Conservation (phyloP, 306 rosid genomes). For the Cicer judaicum region DNA sequence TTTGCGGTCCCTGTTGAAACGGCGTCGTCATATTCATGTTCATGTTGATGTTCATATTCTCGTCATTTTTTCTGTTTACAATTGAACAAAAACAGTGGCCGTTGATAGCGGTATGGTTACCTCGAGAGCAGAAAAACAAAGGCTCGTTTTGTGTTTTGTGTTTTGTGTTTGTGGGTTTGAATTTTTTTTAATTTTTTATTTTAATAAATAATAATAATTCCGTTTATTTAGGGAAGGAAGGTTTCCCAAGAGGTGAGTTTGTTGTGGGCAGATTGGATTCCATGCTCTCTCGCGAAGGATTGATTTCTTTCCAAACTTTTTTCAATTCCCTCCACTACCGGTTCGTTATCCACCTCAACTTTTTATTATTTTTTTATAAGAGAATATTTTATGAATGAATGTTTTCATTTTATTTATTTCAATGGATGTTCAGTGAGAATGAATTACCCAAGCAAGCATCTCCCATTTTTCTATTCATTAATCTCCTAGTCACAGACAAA, state of each 20-base stretch:
- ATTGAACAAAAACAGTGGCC: conserved; percentile 34
- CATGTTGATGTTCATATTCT: conserved; percentile 28
- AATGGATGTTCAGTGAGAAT: conserved; percentile 25
- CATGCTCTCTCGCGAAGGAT: conserved; percentile 74
- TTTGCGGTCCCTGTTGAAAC: conserved; percentile 49
- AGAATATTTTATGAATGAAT: neutral
- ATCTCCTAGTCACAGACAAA: conserved; percentile 29
- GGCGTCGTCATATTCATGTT: conserved; percentile 59
- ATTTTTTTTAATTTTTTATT: conserved; percentile 1
- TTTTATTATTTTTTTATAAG: neutral
- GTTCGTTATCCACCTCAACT: conserved; percentile 54
- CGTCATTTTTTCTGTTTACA: conserved; percentile 44
- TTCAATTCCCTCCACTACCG: conserved; percentile 43
- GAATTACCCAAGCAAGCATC: conserved; percentile 39
- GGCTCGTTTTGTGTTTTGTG: conserved; percentile 31
- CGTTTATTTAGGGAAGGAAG: conserved; percentile 6
- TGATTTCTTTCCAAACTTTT: conserved; percentile 53
- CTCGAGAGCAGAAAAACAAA: neutral
- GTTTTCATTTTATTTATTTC: conserved; percentile 12
- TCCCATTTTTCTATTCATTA: conserved; percentile 13
- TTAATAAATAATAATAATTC: neutral
- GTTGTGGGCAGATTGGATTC: conserved; percentile 64
- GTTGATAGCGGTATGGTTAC: conserved; percentile 55
- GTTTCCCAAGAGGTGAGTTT: neutral
- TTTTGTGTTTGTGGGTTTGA: conserved; percentile 17